phyloP scores from a whole-genome alignment of 139 green algal genomes.

The Chlorella vulgaris region DNA sequence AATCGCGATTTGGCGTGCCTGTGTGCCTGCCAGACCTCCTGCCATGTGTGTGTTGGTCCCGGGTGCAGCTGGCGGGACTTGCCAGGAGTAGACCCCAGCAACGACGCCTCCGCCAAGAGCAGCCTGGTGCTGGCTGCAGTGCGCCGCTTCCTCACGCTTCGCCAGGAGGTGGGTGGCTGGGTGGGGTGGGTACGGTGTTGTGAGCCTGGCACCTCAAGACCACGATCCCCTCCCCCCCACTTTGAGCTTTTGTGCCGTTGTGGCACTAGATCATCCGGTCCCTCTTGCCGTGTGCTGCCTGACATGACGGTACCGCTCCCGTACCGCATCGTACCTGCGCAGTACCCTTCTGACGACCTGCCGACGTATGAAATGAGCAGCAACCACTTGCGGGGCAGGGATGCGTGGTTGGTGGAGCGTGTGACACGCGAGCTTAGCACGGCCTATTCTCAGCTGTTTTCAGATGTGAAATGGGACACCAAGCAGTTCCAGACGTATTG shows the following conservation, averaged over 20 bases:
- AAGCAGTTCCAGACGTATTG: too few relatives aligned
- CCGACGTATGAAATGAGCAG: background rate
- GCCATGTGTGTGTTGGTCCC: too few relatives aligned
- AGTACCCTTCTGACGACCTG: conserved; percentile 4
- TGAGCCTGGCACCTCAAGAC: background rate
- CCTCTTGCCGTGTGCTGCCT: too few relatives aligned
- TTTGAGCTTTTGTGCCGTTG: too few relatives aligned
- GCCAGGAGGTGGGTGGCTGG: background rate
- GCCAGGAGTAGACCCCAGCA: conserved; percentile 27
- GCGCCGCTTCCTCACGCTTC: conserved; percentile 34
- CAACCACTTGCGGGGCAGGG: conserved; percentile 19
- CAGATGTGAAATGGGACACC: too few relatives aligned
- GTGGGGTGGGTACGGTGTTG: background rate
- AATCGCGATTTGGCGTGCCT: too few relatives aligned
- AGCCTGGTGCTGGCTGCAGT: conserved; percentile 22
- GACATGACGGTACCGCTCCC: too few relatives aligned
- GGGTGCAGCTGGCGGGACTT: conserved; percentile 27
- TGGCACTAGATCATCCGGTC: too few relatives aligned
- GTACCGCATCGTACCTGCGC: background rate
- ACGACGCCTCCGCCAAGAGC: background rate
- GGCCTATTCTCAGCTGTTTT: conserved; percentile 18
- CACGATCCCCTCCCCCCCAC: too few relatives aligned
- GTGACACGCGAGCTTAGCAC: conserved; percentile 10
- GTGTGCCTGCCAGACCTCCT: too few relatives aligned
- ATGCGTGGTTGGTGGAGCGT: conserved; percentile 29